Percentiles rank a stretch among this genome's conserved stretches.
phyloP scores from a whole-genome alignment of 2,329 filamentous ascomycete species.

The Sclerotinia nivalis region DNA sequence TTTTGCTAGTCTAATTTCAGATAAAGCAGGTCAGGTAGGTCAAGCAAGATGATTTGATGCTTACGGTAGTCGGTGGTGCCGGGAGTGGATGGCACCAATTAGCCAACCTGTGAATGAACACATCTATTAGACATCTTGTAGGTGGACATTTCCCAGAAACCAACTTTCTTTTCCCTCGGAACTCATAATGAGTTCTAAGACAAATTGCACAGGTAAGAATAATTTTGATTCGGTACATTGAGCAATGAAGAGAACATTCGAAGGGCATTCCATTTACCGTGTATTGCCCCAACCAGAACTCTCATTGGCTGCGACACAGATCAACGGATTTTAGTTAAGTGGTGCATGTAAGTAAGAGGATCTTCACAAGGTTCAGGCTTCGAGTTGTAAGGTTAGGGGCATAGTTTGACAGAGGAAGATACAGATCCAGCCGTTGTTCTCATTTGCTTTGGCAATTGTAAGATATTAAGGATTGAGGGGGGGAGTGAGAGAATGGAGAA shows the following conservation, averaged over 20 bases:
- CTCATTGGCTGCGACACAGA: conserved; percentile 10
- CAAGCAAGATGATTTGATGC: conserved; percentile 8
- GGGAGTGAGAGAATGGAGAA: neutral
- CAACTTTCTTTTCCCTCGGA: neutral
- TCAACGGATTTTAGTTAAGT: neutral
- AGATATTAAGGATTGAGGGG: neutral
- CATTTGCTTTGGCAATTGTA: neutral
- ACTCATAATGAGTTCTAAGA: neutral
- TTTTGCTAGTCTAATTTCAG: neutral
- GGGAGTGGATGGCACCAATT: neutral
- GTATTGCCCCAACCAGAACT: conserved; percentile 1
- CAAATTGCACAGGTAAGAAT: neutral
- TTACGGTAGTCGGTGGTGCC: conserved; percentile 3
- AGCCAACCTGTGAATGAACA: neutral
- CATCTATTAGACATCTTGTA: neutral
- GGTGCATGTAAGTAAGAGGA: conserved; percentile 3
- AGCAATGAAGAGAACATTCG: neutral
- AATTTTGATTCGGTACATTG: neutral
- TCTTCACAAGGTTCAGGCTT: conserved; percentile 18
- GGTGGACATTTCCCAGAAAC: neutral
- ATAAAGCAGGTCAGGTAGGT: neutral
- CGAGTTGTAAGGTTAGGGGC: neutral
- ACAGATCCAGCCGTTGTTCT: neutral
- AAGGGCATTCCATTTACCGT: conserved; percentile 2
- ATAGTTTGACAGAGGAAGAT: neutral